Base-by-base conservation (phyloP, 1,284 basidiomycete genomes). In the Naganishia sp. region DNA sequence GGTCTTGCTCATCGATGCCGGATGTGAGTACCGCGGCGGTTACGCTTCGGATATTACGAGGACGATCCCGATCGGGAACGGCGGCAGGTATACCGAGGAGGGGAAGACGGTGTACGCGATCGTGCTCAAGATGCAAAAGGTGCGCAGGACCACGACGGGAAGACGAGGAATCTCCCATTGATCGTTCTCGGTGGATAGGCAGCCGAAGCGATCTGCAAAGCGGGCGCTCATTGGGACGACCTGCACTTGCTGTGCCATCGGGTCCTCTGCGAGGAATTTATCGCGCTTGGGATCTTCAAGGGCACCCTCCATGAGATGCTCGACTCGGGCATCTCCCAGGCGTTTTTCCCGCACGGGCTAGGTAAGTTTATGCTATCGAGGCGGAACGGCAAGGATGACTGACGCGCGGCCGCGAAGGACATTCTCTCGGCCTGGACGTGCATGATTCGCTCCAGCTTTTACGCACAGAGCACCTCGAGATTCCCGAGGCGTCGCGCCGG, bases 261-360 rank as follows among this genome's bases (percentile, higher is more conserved):
- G 56, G 85, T 86, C 3, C 85, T 94, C 18, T 84, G 93, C 16
- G 83, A 84, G 55, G 88, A 89, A 11, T 90, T 96, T 80, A 83
- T 92, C 73, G 77, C 82, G n/a, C 83, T 94, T 7, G 92, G 92
- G 0, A 90, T 96, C 73, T 92, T 95, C 83, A 87, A 85, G 72
- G 72, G 72, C 11, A 81, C 84, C 1, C 85, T 86, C 69, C 85
- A 88, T 66, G 85, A 84, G 10, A 86, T 95, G 63, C 81, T 94
- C 6, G 84, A 84, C 28, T 87, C 86, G 3, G 92, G 92, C 0
- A 79, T 91, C 49, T 88, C 88, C 67, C 82, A 87, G 1, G 89
- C 90, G 0, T 95, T 95, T 83, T 94, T 90, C 84, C 92, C 92
- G 11, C 93, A 95, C 74, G 93, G 92, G 7, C 82, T 95, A 6